These are phyloP conservation scores for Pulveroboletus ravenelii DNA, from an alignment of 768 basidiomycete species.

Conservation along the genomic window DNA sequence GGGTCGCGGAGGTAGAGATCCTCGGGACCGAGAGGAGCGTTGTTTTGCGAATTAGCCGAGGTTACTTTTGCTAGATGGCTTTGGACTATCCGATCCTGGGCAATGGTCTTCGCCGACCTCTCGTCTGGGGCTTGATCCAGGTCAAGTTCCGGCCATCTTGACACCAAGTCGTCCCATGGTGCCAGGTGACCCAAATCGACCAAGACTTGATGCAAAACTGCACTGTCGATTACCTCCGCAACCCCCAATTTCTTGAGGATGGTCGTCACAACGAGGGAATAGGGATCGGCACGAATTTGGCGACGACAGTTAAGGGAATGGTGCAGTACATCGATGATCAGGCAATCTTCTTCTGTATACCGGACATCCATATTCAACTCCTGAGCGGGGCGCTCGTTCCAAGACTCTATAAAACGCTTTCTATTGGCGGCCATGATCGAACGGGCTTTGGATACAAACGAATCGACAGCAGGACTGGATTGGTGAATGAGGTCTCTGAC, in stretches of 20 bases:
- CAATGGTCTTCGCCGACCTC: constrained; percentile 30
- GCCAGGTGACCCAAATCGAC: constrained; percentile 69
- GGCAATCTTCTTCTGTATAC: constrained; percentile 52
- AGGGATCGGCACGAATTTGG: constrained; percentile 59
- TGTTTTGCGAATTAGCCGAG: constrained; percentile 3
- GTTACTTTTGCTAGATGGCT: constrained; percentile 12
- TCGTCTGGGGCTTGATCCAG: constrained; percentile 21
- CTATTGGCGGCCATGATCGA: constrained; percentile 36
- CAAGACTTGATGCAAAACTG: constrained; percentile 44
- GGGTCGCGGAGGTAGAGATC: constrained; percentile 64
- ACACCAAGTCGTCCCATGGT: constrained; percentile 73
- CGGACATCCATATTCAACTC: constrained; percentile 19
- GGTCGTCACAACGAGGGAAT: constrained; percentile 42
- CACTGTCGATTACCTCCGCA: constrained; percentile 26
- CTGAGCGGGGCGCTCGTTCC: constrained; percentile 28
- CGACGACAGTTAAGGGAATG: constrained; percentile 47
- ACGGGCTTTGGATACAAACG: constrained; percentile 50
- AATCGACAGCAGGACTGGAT: constrained; percentile 36
- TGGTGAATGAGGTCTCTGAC: constrained; percentile 47
- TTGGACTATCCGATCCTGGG: constrained; percentile 27
- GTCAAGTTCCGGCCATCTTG: constrained; percentile 35
- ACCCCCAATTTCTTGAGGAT: constrained; percentile 57
- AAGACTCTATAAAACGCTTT: constrained; percentile 28
- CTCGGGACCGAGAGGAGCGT: constrained; percentile 47
- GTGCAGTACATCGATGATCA: constrained; percentile 56